Conservation (phyloP, 805 yeast genomes). For the Yamadazyma tumulicola region DNA sequence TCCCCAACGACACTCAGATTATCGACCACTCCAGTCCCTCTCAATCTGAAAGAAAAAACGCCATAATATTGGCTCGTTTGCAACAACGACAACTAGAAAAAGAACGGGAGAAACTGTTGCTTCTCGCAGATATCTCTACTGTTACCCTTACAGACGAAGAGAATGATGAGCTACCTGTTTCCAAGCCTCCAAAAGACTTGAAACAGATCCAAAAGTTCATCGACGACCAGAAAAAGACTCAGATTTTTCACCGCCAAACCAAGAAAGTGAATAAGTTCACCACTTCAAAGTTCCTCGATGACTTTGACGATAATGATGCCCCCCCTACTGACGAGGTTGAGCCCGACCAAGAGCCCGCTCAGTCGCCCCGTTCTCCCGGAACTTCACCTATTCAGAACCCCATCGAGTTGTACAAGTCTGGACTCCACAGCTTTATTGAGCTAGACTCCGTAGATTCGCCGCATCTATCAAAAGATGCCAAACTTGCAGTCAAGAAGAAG, state of each 20-base stretch:
- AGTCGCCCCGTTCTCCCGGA: constrained; percentile 6
- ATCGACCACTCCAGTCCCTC: not conserved
- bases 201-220: constrained; percentile 30
- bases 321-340: constrained; percentile 16
- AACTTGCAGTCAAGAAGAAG: constrained; percentile 9
- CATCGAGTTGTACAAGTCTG: constrained; percentile 33
- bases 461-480: constrained; percentile 10
- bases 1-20: constrained; percentile 1
- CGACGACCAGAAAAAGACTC: constrained; percentile 30
- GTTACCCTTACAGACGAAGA: constrained; percentile 39
- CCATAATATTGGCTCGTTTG: constrained; percentile 4
- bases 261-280: constrained; percentile 22
- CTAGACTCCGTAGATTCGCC: constrained; percentile 10
- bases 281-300: constrained; percentile 28
- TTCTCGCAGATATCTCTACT: constrained; percentile 31
- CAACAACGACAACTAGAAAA: constrained; percentile 11
- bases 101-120: constrained; percentile 9
- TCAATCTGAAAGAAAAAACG: constrained; percentile 2
- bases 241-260: constrained; percentile 11
- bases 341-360: constrained; percentile 6
- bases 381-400: constrained; percentile 22
- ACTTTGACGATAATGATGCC: constrained; percentile 19
- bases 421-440: constrained; percentile 18
- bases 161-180: constrained; percentile 26
- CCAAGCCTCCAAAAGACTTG: constrained; percentile 22